phyloP scores from a whole-genome alignment of 768 basidiomycete genomes.

The Auriscalpium microsporum region DNA sequence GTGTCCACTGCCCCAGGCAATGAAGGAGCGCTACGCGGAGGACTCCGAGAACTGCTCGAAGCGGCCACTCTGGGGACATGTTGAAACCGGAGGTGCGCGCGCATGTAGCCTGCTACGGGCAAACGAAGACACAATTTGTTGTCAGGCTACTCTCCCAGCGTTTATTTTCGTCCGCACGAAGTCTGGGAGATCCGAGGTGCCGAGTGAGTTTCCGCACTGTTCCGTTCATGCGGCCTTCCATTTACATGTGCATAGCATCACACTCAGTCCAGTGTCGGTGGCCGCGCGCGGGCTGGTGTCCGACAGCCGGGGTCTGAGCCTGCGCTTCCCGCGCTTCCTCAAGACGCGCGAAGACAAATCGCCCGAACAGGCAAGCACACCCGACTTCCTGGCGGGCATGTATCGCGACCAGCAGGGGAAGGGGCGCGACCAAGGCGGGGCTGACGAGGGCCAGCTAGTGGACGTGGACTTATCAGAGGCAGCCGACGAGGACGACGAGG shows the following conservation, averaged over 20 bases:
- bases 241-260: conserved; percentile 41
- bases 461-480: conserved; percentile 37
- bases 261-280: conserved; percentile 76
- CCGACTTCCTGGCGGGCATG: conserved; percentile 60
- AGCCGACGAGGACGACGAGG: conserved; percentile 23
- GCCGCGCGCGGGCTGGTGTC: conserved; percentile 63
- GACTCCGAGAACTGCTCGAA: conserved; percentile 45
- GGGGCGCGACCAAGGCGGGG: conserved; percentile 26
- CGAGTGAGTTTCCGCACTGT: conserved; percentile 35
- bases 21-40: conserved; percentile 60
- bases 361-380: conserved; percentile 64
- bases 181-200: conserved; percentile 89
- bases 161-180: conserved; percentile 63
- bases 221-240: not conserved
- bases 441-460: conserved; percentile 53
- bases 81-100: conserved; percentile 51
- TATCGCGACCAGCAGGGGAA: conserved; percentile 54
- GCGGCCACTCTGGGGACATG: conserved; percentile 46
- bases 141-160: conserved; percentile 53
- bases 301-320: conserved; percentile 56
- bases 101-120: not conserved
- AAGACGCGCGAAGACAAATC: conserved; percentile 64
- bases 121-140: not conserved
- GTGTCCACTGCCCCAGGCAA: conserved; percentile 30
- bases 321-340: conserved; percentile 87